Percentiles rank a stretch among this genome's conserved stretches.
Conservation (phyloP, 1,284 basidiomycete species). For the Leccinum subspadiceum region DNA sequence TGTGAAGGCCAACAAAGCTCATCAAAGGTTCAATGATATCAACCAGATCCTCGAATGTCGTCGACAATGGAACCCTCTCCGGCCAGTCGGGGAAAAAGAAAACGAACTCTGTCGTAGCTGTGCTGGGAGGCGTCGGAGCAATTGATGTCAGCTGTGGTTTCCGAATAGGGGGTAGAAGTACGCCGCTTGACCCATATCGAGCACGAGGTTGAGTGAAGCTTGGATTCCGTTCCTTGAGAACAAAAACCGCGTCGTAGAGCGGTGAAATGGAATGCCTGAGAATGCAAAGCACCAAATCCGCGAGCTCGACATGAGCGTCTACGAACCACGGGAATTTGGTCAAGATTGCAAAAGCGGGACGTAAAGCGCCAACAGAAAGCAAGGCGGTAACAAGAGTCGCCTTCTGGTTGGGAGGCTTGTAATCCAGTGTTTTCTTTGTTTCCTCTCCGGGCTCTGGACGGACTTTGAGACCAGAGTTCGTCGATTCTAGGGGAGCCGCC, state of each 20-base stretch:
- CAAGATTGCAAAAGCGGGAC: constrained; percentile 76
- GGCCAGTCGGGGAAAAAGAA: constrained; percentile 91
- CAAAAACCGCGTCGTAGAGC: constrained; percentile 59
- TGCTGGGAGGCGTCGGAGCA: constrained; percentile 76
- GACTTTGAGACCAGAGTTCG: constrained; percentile 37
- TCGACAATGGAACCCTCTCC: constrained; percentile 67
- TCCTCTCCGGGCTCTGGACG: constrained; percentile 40
- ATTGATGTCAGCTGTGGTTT: constrained; percentile 65
- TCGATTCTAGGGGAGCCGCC: constrained; percentile 83
- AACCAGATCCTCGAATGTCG: constrained; percentile 63
- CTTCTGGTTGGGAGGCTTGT: constrained; percentile 75
- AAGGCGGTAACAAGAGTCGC: constrained; percentile 79
- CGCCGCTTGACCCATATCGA: constrained; percentile 59
- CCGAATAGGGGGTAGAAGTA: constrained; percentile 48
- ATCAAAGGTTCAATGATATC: constrained; percentile 76
- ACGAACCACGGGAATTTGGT: constrained; percentile 86
- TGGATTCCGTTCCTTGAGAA: constrained; percentile 53
- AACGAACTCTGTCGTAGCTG: constrained; percentile 67
- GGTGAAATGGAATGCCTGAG: constrained; percentile 66
- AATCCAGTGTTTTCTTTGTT: constrained; percentile 42
- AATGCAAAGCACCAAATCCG: constrained; percentile 79
- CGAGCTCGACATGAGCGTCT: constrained; percentile 78
- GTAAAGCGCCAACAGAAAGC: constrained; percentile 81
- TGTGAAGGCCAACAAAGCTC: constrained; percentile 72
- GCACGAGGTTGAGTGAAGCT: constrained; percentile 62